Percentiles rank a stretch among this genome's conserved stretches.
Evolutionary conservation across 2,329 filamentous ascomycete genomes (phyloP).

Genomic region (Dactylellina cionopaga): DNA sequence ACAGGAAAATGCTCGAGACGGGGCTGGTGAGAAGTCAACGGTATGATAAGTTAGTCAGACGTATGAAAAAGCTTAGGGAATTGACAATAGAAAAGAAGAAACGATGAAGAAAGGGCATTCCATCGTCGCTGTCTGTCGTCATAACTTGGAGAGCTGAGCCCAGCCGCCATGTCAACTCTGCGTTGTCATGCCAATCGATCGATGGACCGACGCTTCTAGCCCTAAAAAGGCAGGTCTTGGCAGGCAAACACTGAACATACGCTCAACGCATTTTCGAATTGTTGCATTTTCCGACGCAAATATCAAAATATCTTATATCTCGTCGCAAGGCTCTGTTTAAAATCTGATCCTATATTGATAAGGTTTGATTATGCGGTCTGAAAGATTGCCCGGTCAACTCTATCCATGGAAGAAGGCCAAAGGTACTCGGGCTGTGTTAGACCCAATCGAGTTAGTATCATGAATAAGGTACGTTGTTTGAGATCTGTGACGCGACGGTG

Average conservation of each 20-base stretch:
- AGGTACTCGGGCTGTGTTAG: too few species aligned
- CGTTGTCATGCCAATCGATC: slow-evolving; percentile 53
- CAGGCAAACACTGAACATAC: background rate
- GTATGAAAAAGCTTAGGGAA: background rate
- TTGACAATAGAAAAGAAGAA: background rate
- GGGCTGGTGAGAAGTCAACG: background rate
- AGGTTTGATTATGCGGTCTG: too few species aligned
- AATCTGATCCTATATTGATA: too few species aligned
- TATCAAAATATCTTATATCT: background rate
- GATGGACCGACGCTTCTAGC: background rate
- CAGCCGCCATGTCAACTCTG: slow-evolving; percentile 32
- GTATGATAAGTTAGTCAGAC: background rate
- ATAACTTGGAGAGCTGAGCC: slow-evolving; percentile 22
- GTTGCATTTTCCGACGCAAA: slow-evolving; percentile 34
- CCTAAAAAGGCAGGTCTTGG: slow-evolving; percentile 12
- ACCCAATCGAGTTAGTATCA: too few species aligned
- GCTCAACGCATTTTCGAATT: slow-evolving; percentile 23
- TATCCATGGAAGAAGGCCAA: too few species aligned
- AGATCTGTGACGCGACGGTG: too few species aligned
- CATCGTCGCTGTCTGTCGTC: slow-evolving; percentile 48
- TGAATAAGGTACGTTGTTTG: too few species aligned
- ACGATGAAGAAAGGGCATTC: slow-evolving; percentile 9
- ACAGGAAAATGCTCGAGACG: background rate
- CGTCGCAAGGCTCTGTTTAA: too few species aligned
- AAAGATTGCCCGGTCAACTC: too few species aligned